A percentile compares a stretch with the other conserved stretches of the same genome.
Conservation (phyloP, 2,329 filamentous ascomycete genomes). For the Cordyceps farinosa region DNA sequence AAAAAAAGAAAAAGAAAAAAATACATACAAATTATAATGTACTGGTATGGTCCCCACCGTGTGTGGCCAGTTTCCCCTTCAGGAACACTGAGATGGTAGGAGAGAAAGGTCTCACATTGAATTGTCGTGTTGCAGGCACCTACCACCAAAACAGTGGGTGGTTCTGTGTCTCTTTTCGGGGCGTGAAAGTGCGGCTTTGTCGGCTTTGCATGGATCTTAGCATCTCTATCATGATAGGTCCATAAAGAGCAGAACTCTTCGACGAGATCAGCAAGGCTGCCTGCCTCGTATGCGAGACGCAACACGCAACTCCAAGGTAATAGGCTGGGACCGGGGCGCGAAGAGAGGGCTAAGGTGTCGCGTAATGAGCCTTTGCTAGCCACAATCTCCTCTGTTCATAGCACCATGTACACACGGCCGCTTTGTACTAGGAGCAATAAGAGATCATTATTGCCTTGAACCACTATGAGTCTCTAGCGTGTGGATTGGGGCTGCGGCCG, state of each 20-base stretch:
- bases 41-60: not conserved
- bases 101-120: constrained; percentile 9
- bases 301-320: not conserved
- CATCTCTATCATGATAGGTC: not conserved
- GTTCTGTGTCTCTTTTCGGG: not conserved
- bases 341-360: not conserved
- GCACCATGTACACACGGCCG: not conserved
- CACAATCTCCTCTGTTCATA: not conserved
- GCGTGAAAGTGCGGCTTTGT: not conserved
- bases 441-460: not conserved
- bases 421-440: not conserved
- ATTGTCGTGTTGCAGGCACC: not conserved
- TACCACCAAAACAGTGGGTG: not conserved
- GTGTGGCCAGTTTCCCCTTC: constrained; percentile 1
- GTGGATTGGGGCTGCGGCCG: too few relatives aligned
- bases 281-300: not conserved
- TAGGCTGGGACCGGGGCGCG: not conserved
- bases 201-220: not conserved
- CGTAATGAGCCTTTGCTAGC: not conserved
- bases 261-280: constrained; percentile 2
- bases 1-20: not conserved
- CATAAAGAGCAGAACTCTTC: not conserved
- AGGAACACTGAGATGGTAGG: not conserved
- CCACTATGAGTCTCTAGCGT: not conserved
- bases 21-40: not conserved